phyloP scores from a whole-genome alignment of 2,329 filamentous ascomycete genomes.

The Ramichloridium luteum region DNA sequence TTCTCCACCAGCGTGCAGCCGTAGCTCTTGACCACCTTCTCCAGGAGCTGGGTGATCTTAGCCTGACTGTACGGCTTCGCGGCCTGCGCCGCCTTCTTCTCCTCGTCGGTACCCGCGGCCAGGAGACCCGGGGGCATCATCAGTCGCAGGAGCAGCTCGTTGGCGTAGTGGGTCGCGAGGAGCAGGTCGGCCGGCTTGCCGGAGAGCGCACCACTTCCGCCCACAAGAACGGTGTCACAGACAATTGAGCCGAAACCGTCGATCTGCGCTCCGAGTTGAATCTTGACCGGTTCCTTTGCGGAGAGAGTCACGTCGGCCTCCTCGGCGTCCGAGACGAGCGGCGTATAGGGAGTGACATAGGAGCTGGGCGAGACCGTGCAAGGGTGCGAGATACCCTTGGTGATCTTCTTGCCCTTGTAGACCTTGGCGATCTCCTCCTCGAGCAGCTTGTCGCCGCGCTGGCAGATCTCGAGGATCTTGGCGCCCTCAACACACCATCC shows the following conservation, averaged over 20 bases:
- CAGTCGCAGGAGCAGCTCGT: constrained; percentile 82
- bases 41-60: constrained; percentile 75
- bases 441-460: constrained; percentile 88
- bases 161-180: constrained; percentile 85
- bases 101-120: constrained; percentile 73
- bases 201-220: constrained; percentile 44
- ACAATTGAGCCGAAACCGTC: constrained; percentile 95
- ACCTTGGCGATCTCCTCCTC: constrained; percentile 91
- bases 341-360: constrained; percentile 94
- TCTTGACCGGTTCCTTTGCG: constrained; percentile 81
- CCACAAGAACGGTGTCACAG: constrained; percentile 78
- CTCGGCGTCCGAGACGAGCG: constrained; percentile 70
- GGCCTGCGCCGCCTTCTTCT: constrained; percentile 76
- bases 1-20: constrained; percentile 91
- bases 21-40: constrained; percentile 85
- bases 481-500: constrained; percentile 66
- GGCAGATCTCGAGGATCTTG: constrained; percentile 89
- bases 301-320: constrained; percentile 74
- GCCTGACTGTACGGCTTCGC: constrained; percentile 73
- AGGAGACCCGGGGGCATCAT: constrained; percentile 86
- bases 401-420: constrained; percentile 95
- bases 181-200: constrained; percentile 77
- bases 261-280: constrained; percentile 97
- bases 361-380: constrained; percentile 90
- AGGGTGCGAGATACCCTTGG: constrained; percentile 88